Evolutionary conservation across 2,329 filamentous ascomycete species (phyloP).

Genomic region (Xylariales sp.): DNA sequence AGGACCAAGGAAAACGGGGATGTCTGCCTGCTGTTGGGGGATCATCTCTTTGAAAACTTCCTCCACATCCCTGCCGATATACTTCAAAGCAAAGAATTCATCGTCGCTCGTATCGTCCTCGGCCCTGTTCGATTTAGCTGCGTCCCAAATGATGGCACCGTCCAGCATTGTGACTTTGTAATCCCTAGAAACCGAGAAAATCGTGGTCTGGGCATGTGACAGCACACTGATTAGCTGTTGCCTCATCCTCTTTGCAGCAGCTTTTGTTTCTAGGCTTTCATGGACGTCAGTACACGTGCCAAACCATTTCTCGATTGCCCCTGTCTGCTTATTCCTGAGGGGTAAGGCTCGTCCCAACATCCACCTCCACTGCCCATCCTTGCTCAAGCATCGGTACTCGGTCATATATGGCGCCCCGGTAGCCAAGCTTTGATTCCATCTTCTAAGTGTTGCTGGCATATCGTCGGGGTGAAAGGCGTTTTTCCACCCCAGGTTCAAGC

Average conservation of each 20-base stretch:
- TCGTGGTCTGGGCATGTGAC: constrained; percentile 68
- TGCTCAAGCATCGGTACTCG: constrained; percentile 66
- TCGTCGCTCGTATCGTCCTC: constrained; percentile 21
- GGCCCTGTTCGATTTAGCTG: constrained; percentile 17
- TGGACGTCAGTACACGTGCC: constrained; percentile 77
- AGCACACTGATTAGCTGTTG: constrained; percentile 70
- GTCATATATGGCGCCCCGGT: constrained; percentile 67
- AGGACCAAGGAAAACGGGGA: constrained; percentile 47
- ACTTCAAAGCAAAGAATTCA: constrained; percentile 37
- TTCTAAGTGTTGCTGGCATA: constrained; percentile 44
- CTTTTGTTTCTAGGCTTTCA: constrained; percentile 65
- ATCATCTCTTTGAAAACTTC: constrained; percentile 55
- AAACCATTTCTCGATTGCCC: constrained; percentile 73
- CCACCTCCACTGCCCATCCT: constrained; percentile 71
- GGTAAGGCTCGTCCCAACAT: constrained; percentile 71
- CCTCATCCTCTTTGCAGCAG: constrained; percentile 61
- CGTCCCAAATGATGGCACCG: constrained; percentile 57
- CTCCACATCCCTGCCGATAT: constrained; percentile 59
- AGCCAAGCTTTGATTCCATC: constrained; percentile 58
- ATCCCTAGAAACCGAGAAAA: constrained; percentile 67
- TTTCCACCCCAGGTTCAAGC: constrained; percentile 59
- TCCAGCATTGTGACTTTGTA: constrained; percentile 65
- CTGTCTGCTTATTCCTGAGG: constrained; percentile 59
- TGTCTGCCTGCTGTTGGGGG: constrained; percentile 36
- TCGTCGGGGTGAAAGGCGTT: constrained; percentile 68